Evolutionary conservation across 768 basidiomycete species (phyloP), one percentile per base, ranked within the genome.

Genomic region (Rhodotorula taiwanensis): DNA sequence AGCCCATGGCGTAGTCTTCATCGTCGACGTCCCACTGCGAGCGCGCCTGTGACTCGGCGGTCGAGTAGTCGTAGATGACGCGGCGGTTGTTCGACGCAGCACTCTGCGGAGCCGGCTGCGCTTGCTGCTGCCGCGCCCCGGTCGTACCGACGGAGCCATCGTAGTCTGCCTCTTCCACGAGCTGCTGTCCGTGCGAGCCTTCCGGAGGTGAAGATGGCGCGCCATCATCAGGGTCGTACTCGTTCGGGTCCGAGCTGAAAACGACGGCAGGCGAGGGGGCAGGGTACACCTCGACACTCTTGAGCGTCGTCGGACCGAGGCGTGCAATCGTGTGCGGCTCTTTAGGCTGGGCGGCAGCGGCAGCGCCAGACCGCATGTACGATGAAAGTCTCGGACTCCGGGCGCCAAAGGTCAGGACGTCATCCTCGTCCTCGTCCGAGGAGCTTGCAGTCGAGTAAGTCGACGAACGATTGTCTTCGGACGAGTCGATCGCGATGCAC

Each of bases 231-330:
- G 52, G 53, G 49, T 65, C 72, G 53, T 76, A 72, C 49, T 76
- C 72, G 21, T 71, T 72, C n/a, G 75, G 75, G 16, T 55, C 49
- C 21, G 60, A 42, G 43, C 66, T 70, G 64, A 76, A 78, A 1
- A 76, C 70, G 63, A 78, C 74, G 31, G 69, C 71, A 11, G 75
- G 71, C 5, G 72, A 71, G 8, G 75, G 76, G 3, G 75, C 71
- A 4, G 77, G 78, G 49, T 72, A 71, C n/a, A 70, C 54, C 47
- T 76, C 79, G 54, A 72, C 70, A 15, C 88, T 88, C 79, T 98
- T 99, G 68, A 98, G 80, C 50, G 88, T 81, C 8, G 95, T 93
- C 8, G 86, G 86, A 0, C 86, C 83, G 50, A 87, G 86, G 42
- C 83, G 80, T 18, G 84, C 84, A 58, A 87, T 87, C 15, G 86